Base-by-base conservation (phyloP, 2,329 filamentous ascomycete genomes). In the Xylaria sp. region DNA sequence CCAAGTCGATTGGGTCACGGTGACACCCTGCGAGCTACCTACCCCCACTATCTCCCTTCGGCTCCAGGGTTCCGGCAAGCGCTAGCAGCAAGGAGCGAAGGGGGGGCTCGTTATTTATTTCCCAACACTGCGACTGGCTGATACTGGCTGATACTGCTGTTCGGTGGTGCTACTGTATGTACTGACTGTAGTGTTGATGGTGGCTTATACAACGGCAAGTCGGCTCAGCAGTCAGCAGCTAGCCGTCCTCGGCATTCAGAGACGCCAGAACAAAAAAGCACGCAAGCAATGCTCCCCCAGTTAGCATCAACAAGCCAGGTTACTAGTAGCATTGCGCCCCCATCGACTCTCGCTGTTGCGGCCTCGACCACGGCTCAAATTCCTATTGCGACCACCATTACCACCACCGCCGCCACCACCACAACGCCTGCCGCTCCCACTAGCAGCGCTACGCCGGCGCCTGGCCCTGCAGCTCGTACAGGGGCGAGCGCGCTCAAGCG, bases 231-330 rank as follows among this genome's bases (percentile, higher is more conserved):
- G 53, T n/a, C 34, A 57, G 32, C 23, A 46, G 61, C 43, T 39
- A 55, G 36, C 43, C 43, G 62, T 52, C 55, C 28, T 65, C 20
- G 56, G 63, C 48, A 62, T 61, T 32, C 52, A 57, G 36, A 55
- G 32, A 41, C 39, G 20, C 56, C 13, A 34, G 39, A 48, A 52
- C 60, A 34, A 30, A 53, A 39, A 52, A 60, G 50, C 53, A 58
- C 43, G 66, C 68, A 70, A 75, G 75, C 72, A 72, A 78, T 78
- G 76, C 72, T 76, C 69, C 73, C 76, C 68, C 76, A 72, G 74
- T 74, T 46, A 23, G 56, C 74, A 34, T 74, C 75, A 69, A 63
- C 72, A 70, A 74, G 75, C 72, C 70, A 75, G 69, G 73, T 73
- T 70, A 67, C 73, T 65, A 75, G 70, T 45, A 73, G 70, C 61